Percentiles rank a stretch among this genome's conserved stretches.
Evolutionary conservation across 176 grass and related monocot genomes (phyloP).

Genomic region (Musa beccarii): DNA sequence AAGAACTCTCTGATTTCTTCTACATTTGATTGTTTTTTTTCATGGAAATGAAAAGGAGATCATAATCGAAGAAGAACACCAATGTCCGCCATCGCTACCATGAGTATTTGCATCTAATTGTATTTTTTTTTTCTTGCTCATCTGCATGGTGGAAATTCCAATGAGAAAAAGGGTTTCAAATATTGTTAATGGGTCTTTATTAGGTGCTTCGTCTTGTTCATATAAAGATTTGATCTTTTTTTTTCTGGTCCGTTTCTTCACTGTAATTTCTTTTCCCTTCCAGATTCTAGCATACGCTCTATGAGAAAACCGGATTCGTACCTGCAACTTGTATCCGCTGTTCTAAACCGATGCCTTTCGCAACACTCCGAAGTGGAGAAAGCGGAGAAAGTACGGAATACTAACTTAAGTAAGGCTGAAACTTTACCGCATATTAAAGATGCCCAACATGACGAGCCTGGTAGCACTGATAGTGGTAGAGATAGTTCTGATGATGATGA

Average conservation of each 20-base stretch:
- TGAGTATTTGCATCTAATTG: no score
- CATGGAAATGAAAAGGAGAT: not conserved
- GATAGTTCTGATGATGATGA: constrained; percentile 30
- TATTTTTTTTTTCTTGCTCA: no score
- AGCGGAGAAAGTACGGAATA: constrained; percentile 5
- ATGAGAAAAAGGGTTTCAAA: no score
- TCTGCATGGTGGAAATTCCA: no score
- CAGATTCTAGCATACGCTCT: constrained; percentile 26
- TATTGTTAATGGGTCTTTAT: no score
- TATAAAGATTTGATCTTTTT: not conserved
- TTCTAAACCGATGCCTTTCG: constrained; percentile 38
- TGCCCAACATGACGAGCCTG: constrained; percentile 13
- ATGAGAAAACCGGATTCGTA: constrained; percentile 27
- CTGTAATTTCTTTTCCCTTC: not conserved
- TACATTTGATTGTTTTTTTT: not conserved
- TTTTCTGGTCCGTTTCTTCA: not conserved
- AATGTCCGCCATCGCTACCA: no score
- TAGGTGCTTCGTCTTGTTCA: not conserved
- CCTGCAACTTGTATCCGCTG: constrained; percentile 18
- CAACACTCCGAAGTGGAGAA: constrained; percentile 14
- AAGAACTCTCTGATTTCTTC: no score
- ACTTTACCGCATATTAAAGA: constrained; percentile 13
- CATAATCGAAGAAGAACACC: no score
- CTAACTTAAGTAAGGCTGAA: constrained; percentile 26
- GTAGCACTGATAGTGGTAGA: constrained; percentile 2